Percentiles rank a stretch among this genome's conserved stretches.
These are phyloP conservation scores for Entamoeba invadens DNA, from an alignment of 208 protist genomes.

Conservation along the genomic window DNA sequence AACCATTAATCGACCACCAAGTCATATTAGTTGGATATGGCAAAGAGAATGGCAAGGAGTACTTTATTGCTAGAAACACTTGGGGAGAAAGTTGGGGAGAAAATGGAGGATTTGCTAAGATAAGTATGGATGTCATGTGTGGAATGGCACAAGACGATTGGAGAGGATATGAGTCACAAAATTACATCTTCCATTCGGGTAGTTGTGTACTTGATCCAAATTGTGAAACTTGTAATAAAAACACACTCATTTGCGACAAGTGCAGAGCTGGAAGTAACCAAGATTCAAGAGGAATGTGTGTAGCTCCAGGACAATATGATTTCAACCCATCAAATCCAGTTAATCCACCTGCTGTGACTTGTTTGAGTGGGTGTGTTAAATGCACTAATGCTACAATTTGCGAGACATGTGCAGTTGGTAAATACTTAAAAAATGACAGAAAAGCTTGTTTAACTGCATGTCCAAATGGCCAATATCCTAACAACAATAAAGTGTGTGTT, in stretches of 20 bases:
- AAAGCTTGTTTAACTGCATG: no score
- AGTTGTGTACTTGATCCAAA: neutral
- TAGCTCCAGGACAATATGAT: no score
- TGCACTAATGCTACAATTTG: no score
- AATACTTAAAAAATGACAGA: no score
- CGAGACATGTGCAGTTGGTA: no score
- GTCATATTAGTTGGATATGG: conserved; percentile 16
- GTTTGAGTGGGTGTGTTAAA: no score
- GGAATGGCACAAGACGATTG: neutral
- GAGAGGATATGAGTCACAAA: neutral
- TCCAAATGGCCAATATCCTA: no score
- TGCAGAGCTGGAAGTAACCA: neutral
- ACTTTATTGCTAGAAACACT: conserved; percentile 7
- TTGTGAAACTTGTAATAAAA: neutral
- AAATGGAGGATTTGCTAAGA: neutral
- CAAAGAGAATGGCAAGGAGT: neutral
- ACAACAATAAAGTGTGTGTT: no score
- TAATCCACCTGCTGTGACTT: no score
- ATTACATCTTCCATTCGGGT: neutral
- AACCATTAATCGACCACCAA: conserved; percentile 39
- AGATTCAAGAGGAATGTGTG: no score
- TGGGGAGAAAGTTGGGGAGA: neutral
- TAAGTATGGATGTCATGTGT: neutral
- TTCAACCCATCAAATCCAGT: no score
- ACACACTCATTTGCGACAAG: neutral